Conservation (phyloP, 2,329 filamentous ascomycete species). For the Chalaropsis thielavioides region DNA sequence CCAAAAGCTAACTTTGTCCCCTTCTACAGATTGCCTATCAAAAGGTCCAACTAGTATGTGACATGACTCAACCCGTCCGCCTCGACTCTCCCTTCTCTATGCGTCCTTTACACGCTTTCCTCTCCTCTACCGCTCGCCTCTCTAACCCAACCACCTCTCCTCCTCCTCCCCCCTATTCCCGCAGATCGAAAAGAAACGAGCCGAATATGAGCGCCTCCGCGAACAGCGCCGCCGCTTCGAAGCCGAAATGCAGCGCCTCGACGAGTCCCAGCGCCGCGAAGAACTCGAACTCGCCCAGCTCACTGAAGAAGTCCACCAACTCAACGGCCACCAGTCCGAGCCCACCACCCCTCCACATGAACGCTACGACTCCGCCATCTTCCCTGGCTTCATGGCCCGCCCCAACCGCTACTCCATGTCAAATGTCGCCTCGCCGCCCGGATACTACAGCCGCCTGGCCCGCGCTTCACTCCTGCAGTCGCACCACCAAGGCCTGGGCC, state of each 20-base stretch:
- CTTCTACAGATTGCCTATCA: constrained; percentile 14
- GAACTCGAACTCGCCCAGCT: constrained; percentile 75
- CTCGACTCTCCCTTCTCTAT: constrained; percentile 18
- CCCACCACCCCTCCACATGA: constrained; percentile 94
- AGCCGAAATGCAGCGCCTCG: constrained; percentile 78
- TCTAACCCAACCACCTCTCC: not conserved
- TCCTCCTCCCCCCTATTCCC: not conserved
- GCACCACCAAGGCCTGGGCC: constrained; percentile 49
- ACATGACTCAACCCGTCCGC: too few species aligned
- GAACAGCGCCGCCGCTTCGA: constrained; percentile 84
- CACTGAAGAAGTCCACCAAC: constrained; percentile 56
- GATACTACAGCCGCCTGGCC: constrained; percentile 56
- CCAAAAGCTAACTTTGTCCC: not conserved
- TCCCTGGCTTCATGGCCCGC: constrained; percentile 66
- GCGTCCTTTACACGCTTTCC: constrained; percentile 21
- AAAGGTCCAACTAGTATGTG: constrained; percentile 22
- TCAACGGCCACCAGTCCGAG: constrained; percentile 71
- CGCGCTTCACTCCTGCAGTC: constrained; percentile 49
- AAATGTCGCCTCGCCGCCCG: constrained; percentile 69
- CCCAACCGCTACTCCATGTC: constrained; percentile 82
- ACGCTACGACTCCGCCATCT: constrained; percentile 54
- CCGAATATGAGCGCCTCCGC: constrained; percentile 80
- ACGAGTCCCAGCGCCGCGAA: constrained; percentile 69
- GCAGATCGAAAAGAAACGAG: constrained; percentile 85
- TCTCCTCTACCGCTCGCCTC: not conserved